These are phyloP conservation scores for Fraxinus baroniana DNA, from an alignment of 305 asterid genomes.

Conservation along the genomic window DNA sequence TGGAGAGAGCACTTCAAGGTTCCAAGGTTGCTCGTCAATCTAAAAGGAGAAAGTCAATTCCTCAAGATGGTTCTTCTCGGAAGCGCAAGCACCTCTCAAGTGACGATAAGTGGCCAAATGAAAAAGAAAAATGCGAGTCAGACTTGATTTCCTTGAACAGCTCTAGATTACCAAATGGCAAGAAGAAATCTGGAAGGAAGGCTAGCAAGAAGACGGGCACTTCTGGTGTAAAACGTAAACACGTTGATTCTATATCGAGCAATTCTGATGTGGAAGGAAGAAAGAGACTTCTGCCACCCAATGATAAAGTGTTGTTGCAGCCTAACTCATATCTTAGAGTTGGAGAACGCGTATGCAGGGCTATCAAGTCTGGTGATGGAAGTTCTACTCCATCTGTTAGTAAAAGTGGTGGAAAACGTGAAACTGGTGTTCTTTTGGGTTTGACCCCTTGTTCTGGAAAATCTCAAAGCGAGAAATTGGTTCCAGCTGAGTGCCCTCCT, in stretches of 20 bases:
- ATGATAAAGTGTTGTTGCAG: background rate
- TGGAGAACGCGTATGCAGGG: conserved; percentile 8
- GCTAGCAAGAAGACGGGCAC: conserved; percentile 22
- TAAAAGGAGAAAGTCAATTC: conserved; percentile 34
- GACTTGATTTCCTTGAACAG: conserved; percentile 34
- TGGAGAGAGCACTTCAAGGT: conserved; percentile 26
- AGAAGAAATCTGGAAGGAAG: conserved; percentile 26
- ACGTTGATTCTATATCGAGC: background rate
- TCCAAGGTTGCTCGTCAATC: conserved; percentile 28
- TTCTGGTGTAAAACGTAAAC: conserved; percentile 24
- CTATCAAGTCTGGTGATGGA: conserved; percentile 10
- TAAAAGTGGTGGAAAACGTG: background rate
- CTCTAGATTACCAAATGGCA: conserved; percentile 30
- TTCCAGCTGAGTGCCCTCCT: conserved; percentile 33
- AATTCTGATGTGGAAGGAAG: conserved; percentile 20
- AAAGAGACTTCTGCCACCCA: conserved; percentile 15
- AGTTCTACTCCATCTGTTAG: background rate
- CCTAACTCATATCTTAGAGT: conserved; percentile 6
- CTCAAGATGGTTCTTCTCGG: conserved; percentile 31
- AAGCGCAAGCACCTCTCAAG: conserved; percentile 30
- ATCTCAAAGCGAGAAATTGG: conserved; percentile 26
- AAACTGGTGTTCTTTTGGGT: background rate
- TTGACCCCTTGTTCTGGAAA: conserved; percentile 12
- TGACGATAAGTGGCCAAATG: conserved; percentile 27
- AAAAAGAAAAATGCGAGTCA: conserved; percentile 36